Base-by-base conservation (phyloP, 495 filamentous ascomycete genomes). In the Daldinia decipiens region DNA sequence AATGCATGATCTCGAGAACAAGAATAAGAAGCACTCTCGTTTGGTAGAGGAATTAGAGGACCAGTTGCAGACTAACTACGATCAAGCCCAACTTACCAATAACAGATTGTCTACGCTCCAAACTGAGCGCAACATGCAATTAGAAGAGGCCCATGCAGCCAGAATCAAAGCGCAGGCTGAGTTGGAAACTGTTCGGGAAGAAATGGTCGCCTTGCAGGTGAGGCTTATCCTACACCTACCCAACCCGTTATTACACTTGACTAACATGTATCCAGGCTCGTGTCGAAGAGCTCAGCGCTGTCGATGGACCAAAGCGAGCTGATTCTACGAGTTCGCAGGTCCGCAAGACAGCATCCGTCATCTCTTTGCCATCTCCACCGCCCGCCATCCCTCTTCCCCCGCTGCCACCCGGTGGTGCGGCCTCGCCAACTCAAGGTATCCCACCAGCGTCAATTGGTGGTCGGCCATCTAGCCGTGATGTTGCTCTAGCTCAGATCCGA, bases 11-110 rank as follows among this genome's bases (percentile, higher is more conserved):
- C 80, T 90, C 26, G 87, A 91, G 67, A 80, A 80, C 59, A 88
- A 86, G 75, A 87, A 87, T 76, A 86, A 93, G 80, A 96, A 95
- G 83, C 95, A 94, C 78, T 91, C 91, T 15, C 89, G 92, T 50
- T 83, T 99, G 8, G 91, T 98, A 7, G 93, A 98, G 75, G 95
- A 98, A 79, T 89, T 99, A 17, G 95, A 99, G 78, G 94, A 99
- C 67, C 95, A 99, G 74, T 88, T 99, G n/a, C 91, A 92, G 67
- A 93, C 85, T 76, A 97, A 93, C 79, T 99, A 91, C 77, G 95
- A 99, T 64, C 93, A 97, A 75, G 93, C 95, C 70, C 92, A 97
- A 67, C 82, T 88, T n/a, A 86, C 87, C 8, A 95, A 93, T 78
- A 92, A 95, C 72, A 92, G 76, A 76, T 87, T 83, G 82, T 94